Percentiles rank a stretch among this genome's conserved stretches.
Evolutionary conservation across 129 eudicot genomes (phyloP).

Genomic region (Tanacetum coccineum): DNA sequence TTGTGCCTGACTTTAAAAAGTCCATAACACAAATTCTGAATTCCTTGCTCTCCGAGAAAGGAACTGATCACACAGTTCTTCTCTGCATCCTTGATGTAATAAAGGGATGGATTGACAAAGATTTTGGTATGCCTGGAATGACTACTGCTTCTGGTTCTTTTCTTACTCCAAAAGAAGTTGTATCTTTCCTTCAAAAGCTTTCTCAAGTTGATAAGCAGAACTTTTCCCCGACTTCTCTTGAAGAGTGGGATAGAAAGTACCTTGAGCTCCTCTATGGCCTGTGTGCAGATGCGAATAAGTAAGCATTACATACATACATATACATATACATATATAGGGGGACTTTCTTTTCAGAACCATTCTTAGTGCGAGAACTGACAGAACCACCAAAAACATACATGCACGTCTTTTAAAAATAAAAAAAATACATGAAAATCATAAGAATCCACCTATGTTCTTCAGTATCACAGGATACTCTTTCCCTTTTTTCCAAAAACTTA

Average conservation of each 20-base stretch:
- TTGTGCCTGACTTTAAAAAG: constrained; percentile 68
- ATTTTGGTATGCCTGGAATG: constrained; percentile 59
- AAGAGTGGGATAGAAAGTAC: constrained; percentile 91
- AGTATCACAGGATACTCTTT: too few species aligned
- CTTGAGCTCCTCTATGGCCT: constrained; percentile 93
- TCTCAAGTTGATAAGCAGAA: constrained; percentile 93
- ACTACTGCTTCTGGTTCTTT: constrained; percentile 49
- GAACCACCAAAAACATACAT: too few species aligned
- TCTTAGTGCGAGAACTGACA: too few species aligned
- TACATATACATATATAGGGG: too few species aligned
- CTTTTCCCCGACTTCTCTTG: constrained; percentile 53
- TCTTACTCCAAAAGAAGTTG: constrained; percentile 81
- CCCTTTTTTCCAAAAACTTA: too few species aligned
- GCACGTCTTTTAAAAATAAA: too few species aligned
- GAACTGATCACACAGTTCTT: constrained; percentile 85
- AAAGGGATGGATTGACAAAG: constrained; percentile 91
- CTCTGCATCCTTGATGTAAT: constrained; percentile 83
- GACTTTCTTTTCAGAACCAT: too few species aligned
- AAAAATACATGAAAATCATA: too few species aligned
- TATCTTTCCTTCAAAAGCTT: constrained; percentile 88
- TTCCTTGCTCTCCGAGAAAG: constrained; percentile 86
- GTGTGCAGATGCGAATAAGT: constrained; percentile 93
- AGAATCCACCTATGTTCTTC: too few species aligned
- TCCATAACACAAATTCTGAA: constrained; percentile 66
- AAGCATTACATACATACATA: constrained; percentile 17